These are phyloP conservation scores for Eurotiales sp. DNA, from an alignment of 2,329 filamentous ascomycete genomes.

Conservation along the genomic window DNA sequence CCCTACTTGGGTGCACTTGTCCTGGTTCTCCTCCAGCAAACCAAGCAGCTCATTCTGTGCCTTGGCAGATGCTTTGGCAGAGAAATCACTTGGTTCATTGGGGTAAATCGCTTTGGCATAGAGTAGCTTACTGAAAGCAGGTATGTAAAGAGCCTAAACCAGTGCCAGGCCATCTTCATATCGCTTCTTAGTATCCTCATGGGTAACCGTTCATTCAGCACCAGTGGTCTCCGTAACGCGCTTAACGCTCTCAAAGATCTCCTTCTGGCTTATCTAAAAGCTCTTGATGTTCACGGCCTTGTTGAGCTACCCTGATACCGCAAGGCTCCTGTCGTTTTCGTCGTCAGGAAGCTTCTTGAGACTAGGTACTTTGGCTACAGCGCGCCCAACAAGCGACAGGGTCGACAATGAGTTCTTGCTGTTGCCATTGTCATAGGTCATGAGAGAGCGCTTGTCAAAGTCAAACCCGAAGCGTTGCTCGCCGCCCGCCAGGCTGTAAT, in stretches of 20 bases:
- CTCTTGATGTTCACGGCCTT: slow-evolving; percentile 51
- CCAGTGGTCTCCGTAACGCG: slow-evolving; percentile 56
- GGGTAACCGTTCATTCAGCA: slow-evolving; percentile 57
- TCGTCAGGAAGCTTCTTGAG: slow-evolving; percentile 42
- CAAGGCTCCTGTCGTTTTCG: slow-evolving; percentile 31
- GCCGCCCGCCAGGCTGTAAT: slow-evolving; percentile 44
- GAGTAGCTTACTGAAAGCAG: not conserved
- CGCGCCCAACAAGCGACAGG: slow-evolving; percentile 53
- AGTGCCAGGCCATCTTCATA: not conserved
- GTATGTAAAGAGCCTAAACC: not conserved
- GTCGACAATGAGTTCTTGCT: slow-evolving; percentile 57
- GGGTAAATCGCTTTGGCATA: slow-evolving; percentile 6
- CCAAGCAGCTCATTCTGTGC: not conserved
- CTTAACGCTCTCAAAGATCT: slow-evolving; percentile 61
- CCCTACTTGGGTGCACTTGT: too few relatives aligned
- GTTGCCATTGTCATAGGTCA: slow-evolving; percentile 55
- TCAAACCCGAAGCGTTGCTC: slow-evolving; percentile 48
- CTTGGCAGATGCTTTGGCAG: slow-evolving; percentile 16
- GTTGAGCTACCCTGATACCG: slow-evolving; percentile 47
- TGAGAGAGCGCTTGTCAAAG: slow-evolving; percentile 40
- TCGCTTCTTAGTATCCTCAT: not conserved
- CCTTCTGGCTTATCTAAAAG: slow-evolving; percentile 58
- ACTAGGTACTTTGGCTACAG: slow-evolving; percentile 50
- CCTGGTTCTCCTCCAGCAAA: not conserved
- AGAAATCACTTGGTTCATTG: slow-evolving; percentile 17